Percentiles rank a stretch among this genome's conserved stretches.
Conservation (phyloP, 768 basidiomycete genomes). For the Psilocybe cubensis region DNA sequence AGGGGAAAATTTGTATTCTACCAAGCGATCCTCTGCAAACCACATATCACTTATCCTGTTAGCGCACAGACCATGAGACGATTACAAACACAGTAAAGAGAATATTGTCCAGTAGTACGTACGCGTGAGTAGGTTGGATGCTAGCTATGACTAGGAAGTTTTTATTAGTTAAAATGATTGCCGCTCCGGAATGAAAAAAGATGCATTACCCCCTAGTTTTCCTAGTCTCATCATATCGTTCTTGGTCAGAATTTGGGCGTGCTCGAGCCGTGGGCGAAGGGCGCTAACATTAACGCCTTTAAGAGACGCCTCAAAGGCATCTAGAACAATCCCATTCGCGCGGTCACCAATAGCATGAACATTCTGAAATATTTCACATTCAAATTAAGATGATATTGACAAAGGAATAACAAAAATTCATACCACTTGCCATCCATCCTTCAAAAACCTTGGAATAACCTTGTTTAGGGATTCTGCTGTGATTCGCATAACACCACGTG, state of each 20-base stretch:
- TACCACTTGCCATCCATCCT: slow-evolving; percentile 91
- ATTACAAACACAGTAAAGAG: not conserved
- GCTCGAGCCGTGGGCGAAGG: slow-evolving; percentile 81
- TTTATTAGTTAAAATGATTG: slow-evolving; percentile 5
- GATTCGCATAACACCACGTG: slow-evolving; percentile 80
- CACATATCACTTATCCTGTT: slow-evolving; percentile 83
- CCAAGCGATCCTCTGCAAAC: slow-evolving; percentile 83
- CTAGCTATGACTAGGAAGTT: slow-evolving; percentile 75
- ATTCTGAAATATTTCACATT: slow-evolving; percentile 51
- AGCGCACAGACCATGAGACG: not conserved
- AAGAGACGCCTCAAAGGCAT: slow-evolving; percentile 77
- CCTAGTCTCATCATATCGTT: slow-evolving; percentile 78
- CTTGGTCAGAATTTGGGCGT: slow-evolving; percentile 83
- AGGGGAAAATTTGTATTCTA: slow-evolving; percentile 32
- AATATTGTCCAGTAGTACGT: slow-evolving; percentile 29
- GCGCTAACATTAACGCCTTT: slow-evolving; percentile 61
- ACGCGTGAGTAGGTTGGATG: slow-evolving; percentile 90
- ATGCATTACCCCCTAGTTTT: slow-evolving; percentile 74
- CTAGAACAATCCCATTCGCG: slow-evolving; percentile 81
- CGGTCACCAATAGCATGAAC: slow-evolving; percentile 88
- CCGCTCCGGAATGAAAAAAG: slow-evolving; percentile 18
- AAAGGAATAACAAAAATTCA: slow-evolving; percentile 29
- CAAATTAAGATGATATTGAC: not conserved
- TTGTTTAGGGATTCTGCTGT: slow-evolving; percentile 60
- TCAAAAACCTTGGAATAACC: slow-evolving; percentile 69